Conservation (phyloP, 2,329 filamentous ascomycete genomes). For the Aspergillus costaricaensis region DNA sequence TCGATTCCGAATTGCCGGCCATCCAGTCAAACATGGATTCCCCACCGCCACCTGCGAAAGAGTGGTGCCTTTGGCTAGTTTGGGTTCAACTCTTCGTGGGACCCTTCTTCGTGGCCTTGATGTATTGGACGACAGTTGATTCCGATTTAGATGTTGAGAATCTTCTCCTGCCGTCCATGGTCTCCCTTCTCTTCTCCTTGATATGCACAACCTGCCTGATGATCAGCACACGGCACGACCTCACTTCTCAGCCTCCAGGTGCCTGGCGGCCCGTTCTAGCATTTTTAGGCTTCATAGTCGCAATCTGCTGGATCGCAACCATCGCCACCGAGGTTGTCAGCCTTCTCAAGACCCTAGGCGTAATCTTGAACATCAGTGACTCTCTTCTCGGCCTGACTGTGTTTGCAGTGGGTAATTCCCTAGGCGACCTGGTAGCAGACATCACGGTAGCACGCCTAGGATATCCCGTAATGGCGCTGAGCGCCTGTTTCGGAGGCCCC, state of each 20-base stretch:
- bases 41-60: conserved; percentile 41
- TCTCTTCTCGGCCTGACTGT: conserved; percentile 92
- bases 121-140: conserved; percentile 65
- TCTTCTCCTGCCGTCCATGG: conserved; percentile 61
- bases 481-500: conserved; percentile 95
- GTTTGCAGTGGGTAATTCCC: conserved; percentile 93
- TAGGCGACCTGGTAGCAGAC: conserved; percentile 91
- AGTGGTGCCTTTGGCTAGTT: conserved; percentile 92
- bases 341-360: conserved; percentile 87
- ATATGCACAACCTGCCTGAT: conserved; percentile 68
- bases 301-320: conserved; percentile 94
- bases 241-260: conserved; percentile 62
- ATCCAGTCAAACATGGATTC: conserved; percentile 24
- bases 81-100: conserved; percentile 82
- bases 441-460: conserved; percentile 91
- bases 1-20: conserved; percentile 46
- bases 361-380: conserved; percentile 90
- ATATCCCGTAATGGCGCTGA: conserved; percentile 93
- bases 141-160: conserved; percentile 53
- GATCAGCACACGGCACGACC: conserved; percentile 58
- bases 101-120: conserved; percentile 76
- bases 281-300: conserved; percentile 85
- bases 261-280: conserved; percentile 76
- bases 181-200: conserved; percentile 69
- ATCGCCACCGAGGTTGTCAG: conserved; percentile 95